Base-by-base conservation (phyloP, 495 filamentous ascomycete species). In the Aspergillus bridgeri region DNA sequence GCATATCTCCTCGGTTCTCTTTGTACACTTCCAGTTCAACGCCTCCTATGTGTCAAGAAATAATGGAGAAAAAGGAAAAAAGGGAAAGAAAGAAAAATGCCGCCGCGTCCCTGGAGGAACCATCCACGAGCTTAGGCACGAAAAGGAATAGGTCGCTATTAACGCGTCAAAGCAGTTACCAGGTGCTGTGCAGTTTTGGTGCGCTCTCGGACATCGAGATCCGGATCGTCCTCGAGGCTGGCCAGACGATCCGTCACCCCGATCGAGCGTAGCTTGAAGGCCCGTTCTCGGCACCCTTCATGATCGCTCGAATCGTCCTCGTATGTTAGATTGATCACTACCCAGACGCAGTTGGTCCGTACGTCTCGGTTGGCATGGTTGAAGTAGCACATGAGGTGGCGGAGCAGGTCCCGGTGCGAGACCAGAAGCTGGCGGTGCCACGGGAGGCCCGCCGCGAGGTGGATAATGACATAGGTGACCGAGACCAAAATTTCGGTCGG, bases 271-370 rank as follows among this genome's bases (percentile, higher is more conserved):
- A 98, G 75, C 65, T 88, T 84, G 15, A 66, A 60, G 3, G 86
- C 87, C 22, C 94, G 82, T 59, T 84, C 76, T 45, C 79, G 76
- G 58, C 87, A 87, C 6, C 77, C 81, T 21, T 72, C 71, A 3
- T 69, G 69, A 60, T 96, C 91, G 25, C 67, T 79, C 3, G 80
- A 72, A 56, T 92, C 86, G 57, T 98, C 93, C 45, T 84, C 75
- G 76, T 86, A 95, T 0, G 86, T 86, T 45, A 98, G 77, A 61
- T 96, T 96, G 61, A 84, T 89, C 18, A 92, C 81, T 23, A 94
- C 75, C 83, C 90, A 92, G 42, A 87, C 88, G 56, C 92, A 84
- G 44, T 86, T 87, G 21, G 79, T 77, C 17, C 93, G 84, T 4
- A 98, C 85, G 6, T 86, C 81, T 6, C 80, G 82, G 58, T 86